These are phyloP conservation scores for Scutellaria minor DNA, from an alignment of 257 asterid species.

Conservation along the genomic window DNA sequence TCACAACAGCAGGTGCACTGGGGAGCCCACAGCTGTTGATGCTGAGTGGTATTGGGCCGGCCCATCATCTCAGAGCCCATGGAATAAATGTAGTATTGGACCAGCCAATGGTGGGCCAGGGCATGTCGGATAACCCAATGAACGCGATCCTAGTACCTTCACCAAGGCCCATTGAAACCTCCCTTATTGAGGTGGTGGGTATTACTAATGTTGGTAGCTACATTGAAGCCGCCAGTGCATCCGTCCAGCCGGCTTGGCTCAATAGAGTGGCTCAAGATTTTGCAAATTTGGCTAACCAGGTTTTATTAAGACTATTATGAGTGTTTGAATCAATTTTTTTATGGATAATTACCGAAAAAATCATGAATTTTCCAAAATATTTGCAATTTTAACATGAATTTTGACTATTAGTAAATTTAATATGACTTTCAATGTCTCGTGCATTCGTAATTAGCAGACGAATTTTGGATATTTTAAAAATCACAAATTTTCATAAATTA, in stretches of 20 bases:
- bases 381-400: too few relatives aligned
- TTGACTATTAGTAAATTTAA: too few relatives aligned
- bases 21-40: slow-evolving; percentile 86
- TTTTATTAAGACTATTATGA: not conserved
- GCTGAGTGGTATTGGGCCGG: slow-evolving; percentile 75
- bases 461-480: too few relatives aligned
- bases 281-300: slow-evolving; percentile 49
- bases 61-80: slow-evolving; percentile 32
- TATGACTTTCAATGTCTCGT: too few relatives aligned
- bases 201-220: slow-evolving; percentile 61
- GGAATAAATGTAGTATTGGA: slow-evolving; percentile 37
- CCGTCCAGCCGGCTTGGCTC: slow-evolving; percentile 43
- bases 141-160: slow-evolving; percentile 68
- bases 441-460: too few relatives aligned
- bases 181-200: slow-evolving; percentile 71
- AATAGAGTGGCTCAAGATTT: not conserved
- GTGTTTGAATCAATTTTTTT: too few relatives aligned
- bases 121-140: slow-evolving; percentile 86
- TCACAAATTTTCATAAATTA: too few relatives aligned
- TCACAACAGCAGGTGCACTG: slow-evolving; percentile 74
- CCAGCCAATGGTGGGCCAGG: slow-evolving; percentile 72
- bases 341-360: too few relatives aligned
- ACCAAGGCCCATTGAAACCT: slow-evolving; percentile 60
- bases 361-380: too few relatives aligned
- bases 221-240: slow-evolving; percentile 80